Percentiles rank a stretch among this genome's conserved stretches.
Evolutionary conservation across 345 rosid species (phyloP).

Genomic region (Dimocarpus longan): DNA sequence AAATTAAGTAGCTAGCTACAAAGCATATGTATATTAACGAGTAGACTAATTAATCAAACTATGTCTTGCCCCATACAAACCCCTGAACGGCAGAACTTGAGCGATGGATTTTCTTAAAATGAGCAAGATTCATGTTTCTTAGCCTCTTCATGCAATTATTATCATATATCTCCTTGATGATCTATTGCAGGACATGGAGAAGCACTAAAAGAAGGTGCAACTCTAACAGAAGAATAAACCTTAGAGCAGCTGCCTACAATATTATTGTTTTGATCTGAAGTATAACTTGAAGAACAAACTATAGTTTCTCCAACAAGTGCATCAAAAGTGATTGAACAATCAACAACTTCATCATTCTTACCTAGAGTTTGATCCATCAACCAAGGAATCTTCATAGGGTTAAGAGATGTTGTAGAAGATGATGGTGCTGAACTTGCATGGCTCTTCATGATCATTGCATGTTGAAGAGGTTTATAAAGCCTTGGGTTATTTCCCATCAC

Average conservation of each 20-base stretch:
- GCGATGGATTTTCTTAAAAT: background rate
- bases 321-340: constrained; percentile 13
- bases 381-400: constrained; percentile 6
- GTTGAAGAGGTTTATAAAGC: constrained; percentile 37
- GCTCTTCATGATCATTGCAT: constrained; percentile 37
- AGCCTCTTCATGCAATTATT: too few species aligned
- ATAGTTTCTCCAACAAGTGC: constrained; percentile 41
- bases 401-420: background rate
- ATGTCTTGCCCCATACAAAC: too few species aligned
- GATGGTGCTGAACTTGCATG: constrained; percentile 30
- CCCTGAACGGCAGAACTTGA: too few species aligned
- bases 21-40: too few species aligned
- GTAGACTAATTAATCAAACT: too few species aligned
- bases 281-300: constrained; percentile 32
- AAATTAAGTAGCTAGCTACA: too few species aligned
- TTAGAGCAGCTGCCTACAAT: constrained; percentile 41
- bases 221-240: constrained; percentile 62
- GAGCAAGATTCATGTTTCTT: too few species aligned
- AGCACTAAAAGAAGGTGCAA: constrained; percentile 54
- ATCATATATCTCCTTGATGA: background rate
- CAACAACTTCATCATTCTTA: background rate
- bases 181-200: constrained; percentile 17
- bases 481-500: constrained; percentile 31
- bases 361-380: background rate
- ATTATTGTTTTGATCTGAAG: background rate